A percentile compares a stretch with the other conserved stretches of the same genome.
Evolutionary conservation across 768 basidiomycete genomes (phyloP).

Genomic region (Infundibulicybe gibba): DNA sequence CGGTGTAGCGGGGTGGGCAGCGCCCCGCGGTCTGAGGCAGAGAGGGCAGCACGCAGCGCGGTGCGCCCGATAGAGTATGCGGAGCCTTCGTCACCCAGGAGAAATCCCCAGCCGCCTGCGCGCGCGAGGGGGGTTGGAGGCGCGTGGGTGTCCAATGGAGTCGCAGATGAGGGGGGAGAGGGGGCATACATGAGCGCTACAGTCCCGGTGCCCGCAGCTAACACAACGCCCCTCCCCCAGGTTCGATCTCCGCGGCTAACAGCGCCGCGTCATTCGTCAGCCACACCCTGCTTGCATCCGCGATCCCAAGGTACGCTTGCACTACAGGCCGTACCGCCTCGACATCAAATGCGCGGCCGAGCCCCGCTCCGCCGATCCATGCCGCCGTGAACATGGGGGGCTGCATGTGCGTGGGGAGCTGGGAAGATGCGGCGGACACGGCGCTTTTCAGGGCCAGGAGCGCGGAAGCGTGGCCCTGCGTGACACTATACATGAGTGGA

Average conservation of each 20-base stretch:
- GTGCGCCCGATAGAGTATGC: slow-evolving; percentile 19
- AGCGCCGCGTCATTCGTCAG: slow-evolving; percentile 23
- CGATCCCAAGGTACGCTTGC: slow-evolving; percentile 9
- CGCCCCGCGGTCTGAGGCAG: slow-evolving; percentile 11
- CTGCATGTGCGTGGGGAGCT: slow-evolving; percentile 2
- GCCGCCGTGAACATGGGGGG: slow-evolving; percentile 14
- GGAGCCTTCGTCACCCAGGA: slow-evolving; percentile 23
- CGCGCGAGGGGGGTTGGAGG: slow-evolving; percentile 14
- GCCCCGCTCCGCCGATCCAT: slow-evolving; percentile 22
- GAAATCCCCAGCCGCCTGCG: slow-evolving; percentile 21
- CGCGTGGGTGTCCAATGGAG: slow-evolving; percentile 8
- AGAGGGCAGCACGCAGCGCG: slow-evolving; percentile 15
- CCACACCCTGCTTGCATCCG: slow-evolving; percentile 9
- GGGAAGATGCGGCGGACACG: slow-evolving; percentile 8
- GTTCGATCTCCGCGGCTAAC: slow-evolving; percentile 18
- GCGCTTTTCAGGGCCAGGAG: slow-evolving; percentile 13
- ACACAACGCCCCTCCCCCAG: background rate
- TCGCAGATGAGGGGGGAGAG: slow-evolving; percentile 10
- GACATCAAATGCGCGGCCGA: slow-evolving; percentile 17
- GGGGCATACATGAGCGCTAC: slow-evolving; percentile 16
- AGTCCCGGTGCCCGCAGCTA: slow-evolving; percentile 8
- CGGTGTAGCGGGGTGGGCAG: slow-evolving; percentile 14
- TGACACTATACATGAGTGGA: slow-evolving; percentile 14
- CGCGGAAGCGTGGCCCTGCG: slow-evolving; percentile 16
- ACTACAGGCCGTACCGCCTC: slow-evolving; percentile 10